These are phyloP conservation scores for Plasmopara muralis DNA, from an alignment of 352 stramenopile species.

Conservation along the genomic window DNA sequence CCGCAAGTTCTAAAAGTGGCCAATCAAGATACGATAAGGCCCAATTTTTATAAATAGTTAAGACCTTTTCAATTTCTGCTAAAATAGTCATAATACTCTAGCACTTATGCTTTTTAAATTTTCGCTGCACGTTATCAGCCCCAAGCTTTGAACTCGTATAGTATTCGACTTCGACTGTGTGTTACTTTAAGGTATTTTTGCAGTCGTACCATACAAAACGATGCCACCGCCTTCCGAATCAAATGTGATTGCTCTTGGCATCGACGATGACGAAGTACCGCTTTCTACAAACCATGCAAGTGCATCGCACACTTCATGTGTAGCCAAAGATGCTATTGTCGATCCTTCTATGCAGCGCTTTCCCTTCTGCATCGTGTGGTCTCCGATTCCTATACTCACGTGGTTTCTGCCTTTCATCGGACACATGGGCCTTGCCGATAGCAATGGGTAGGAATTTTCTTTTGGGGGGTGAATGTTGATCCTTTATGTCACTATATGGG, in stretches of 20 bases:
- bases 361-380: constrained; percentile 92
- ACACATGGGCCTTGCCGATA: constrained; percentile 92
- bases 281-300: constrained; percentile 9
- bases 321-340: constrained; percentile 11
- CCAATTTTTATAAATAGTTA: too few relatives aligned
- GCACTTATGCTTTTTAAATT: too few relatives aligned
- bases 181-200: too few relatives aligned
- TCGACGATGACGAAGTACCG: constrained; percentile 15
- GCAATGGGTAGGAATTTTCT: constrained; percentile 39
- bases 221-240: constrained; percentile 1
- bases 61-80: too few relatives aligned
- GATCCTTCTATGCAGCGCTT: constrained; percentile 50
- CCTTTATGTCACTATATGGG: background rate
- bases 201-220: background rate
- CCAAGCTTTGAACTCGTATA: too few relatives aligned
- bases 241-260: background rate
- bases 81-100: too few relatives aligned
- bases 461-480: background rate
- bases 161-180: too few relatives aligned
- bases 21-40: too few relatives aligned
- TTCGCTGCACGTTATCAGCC: too few relatives aligned
- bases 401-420: constrained; percentile 95
- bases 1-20: too few relatives aligned
- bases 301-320: constrained; percentile 1
- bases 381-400: constrained; percentile 84